Percentiles rank a stretch among this genome's conserved stretches.
These are phyloP conservation scores for Rubroshorea leprosula DNA, from an alignment of 345 rosid species.

Conservation along the genomic window DNA sequence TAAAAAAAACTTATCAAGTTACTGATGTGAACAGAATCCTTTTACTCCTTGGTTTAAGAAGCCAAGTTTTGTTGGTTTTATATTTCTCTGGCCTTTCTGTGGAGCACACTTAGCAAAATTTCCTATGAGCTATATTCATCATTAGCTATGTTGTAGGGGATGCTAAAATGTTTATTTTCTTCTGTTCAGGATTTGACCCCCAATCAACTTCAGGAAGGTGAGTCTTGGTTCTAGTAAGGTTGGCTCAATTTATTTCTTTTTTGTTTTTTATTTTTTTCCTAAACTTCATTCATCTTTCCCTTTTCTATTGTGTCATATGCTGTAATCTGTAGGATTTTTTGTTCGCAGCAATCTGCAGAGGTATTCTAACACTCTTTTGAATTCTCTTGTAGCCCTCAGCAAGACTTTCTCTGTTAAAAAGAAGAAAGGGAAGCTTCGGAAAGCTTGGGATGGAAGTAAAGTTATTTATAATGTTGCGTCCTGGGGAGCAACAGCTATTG, in stretches of 20 bases:
- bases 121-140: slow-evolving; percentile 4
- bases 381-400: slow-evolving; percentile 58
- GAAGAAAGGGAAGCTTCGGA: slow-evolving; percentile 89
- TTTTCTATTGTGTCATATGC: too few relatives aligned
- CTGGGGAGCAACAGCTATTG: slow-evolving; percentile 96
- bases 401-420: slow-evolving; percentile 80
- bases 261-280: background rate
- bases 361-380: slow-evolving; percentile 14
- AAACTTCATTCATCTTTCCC: background rate
- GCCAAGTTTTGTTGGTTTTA: background rate
- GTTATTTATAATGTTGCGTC: slow-evolving; percentile 89
- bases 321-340: too few relatives aligned
- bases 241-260: background rate
- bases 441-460: slow-evolving; percentile 99
- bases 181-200: slow-evolving; percentile 72
- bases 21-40: too few relatives aligned
- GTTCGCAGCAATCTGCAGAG: background rate
- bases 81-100: background rate
- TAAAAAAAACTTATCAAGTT: too few relatives aligned
- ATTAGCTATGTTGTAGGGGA: background rate
- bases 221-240: slow-evolving; percentile 13
- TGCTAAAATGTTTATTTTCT: slow-evolving; percentile 3
- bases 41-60: background rate
- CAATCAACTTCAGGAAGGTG: slow-evolving; percentile 92
- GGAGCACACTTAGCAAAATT: background rate